Conservation (phyloP, 768 basidiomycete genomes). For the Tremella mesenterica region DNA sequence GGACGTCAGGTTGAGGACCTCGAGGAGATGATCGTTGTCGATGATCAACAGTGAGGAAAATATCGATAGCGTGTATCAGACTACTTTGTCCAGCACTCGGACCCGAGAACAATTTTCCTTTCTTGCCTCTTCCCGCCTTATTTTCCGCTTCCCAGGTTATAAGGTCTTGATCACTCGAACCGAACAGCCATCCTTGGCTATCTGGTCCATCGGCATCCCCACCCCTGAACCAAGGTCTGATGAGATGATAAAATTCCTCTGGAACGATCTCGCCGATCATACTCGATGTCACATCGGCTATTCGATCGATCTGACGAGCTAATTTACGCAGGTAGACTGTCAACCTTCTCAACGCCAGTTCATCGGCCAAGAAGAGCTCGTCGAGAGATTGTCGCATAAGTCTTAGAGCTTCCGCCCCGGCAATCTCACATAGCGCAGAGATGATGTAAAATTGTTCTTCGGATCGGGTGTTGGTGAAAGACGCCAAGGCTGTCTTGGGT, state of each 20-base stretch:
- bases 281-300: constrained; percentile 55
- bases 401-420: constrained; percentile 72
- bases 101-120: constrained; percentile 54
- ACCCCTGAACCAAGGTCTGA: constrained; percentile 89
- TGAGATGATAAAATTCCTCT: constrained; percentile 70
- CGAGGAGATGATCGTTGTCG: too few relatives aligned
- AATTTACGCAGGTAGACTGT: constrained; percentile 60
- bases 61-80: constrained; percentile 54
- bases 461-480: constrained; percentile 67
- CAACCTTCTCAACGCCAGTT: constrained; percentile 58
- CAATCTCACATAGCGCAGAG: constrained; percentile 76
- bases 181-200: constrained; percentile 53
- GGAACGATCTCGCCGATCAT: constrained; percentile 68
- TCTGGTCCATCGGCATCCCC: constrained; percentile 53
- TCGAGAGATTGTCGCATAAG: constrained; percentile 79
- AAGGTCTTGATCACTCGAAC: constrained; percentile 56
- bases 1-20: constrained; percentile 7
- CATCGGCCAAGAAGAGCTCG: constrained; percentile 73
- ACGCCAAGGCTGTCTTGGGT: constrained; percentile 42
- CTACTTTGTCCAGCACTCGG: constrained; percentile 93
- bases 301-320: constrained; percentile 56
- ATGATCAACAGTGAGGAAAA: constrained; percentile 44
- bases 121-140: constrained; percentile 6
- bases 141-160: constrained; percentile 31
- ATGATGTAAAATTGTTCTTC: constrained; percentile 82